Evolutionary conservation across 2,329 filamentous ascomycete species (phyloP), one percentile per base, ranked within the genome.

Genomic region (Metarhizium humberi): DNA sequence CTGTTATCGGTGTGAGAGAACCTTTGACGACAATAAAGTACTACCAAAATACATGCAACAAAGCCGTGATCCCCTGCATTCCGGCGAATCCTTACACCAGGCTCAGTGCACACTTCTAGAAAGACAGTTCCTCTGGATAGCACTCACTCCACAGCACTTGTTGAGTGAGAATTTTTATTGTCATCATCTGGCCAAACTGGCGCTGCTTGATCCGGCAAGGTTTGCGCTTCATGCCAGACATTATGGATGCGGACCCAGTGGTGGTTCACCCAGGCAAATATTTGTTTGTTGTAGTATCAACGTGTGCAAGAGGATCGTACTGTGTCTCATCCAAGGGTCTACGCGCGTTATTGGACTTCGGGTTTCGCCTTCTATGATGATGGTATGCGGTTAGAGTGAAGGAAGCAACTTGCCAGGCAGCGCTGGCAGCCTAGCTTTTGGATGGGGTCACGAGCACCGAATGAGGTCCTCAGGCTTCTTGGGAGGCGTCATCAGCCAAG

Each of bases 221-320:
- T 56, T 56, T 51, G 32, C 40, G 11, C n/a, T 51, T 40, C 55
- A 56, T 56, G 18, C 55, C 55, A 56, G 55, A 53, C 50, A 18
- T 20, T 18, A 25, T 45, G 42, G 42, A 45, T 45, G 42, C 42
- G 18, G 42, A 45, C 6, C 42, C 42, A 18, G 8, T 10, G 25
- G 25, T 25, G 25, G 25, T 25, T 25, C 25, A 25, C 25, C 25
- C 25, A 25, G 25, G 43, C 42, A 16, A 53, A 53, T 48, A n/a
- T n/a, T 25, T 53, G 42, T 18, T 45, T 45, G 42, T 20, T 45
- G 42, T 45, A 10, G 5, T 20, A 18, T n/a, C 40, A n/a, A 49
- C 13, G 14, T 50, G 34, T 32, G 18, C 32, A 32, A 20, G 11
- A 48, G 6, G 29, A 20, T 48, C 13, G 4, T 45, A 38, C 38